Evolutionary conservation across 139 green algal genomes (phyloP).

Genomic region (Tetradesmus obliquus): DNA sequence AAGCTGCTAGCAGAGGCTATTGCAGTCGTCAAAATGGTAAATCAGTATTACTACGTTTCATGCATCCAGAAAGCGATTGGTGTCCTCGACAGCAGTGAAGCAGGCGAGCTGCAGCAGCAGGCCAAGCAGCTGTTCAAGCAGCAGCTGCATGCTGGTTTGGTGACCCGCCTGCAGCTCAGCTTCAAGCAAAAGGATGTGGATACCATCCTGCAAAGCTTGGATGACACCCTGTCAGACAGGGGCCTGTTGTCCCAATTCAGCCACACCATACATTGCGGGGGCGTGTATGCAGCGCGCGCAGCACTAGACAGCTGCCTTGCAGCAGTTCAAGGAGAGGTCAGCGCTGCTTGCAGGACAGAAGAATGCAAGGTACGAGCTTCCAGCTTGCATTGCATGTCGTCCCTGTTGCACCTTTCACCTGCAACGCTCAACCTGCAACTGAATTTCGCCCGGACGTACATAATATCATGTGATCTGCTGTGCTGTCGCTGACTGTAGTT

Average conservation of each 20-base stretch:
- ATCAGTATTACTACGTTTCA: not conserved
- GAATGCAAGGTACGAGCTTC: not conserved
- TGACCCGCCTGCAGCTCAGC: not conserved
- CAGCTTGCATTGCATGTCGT: not conserved
- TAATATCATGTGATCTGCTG: too few species aligned
- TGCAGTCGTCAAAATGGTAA: not conserved
- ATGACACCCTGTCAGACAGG: not conserved
- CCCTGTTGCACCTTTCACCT: not conserved
- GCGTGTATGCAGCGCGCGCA: not conserved
- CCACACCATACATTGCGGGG: not conserved
- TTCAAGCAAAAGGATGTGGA: not conserved
- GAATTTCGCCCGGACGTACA: too few species aligned
- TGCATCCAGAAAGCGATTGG: not conserved
- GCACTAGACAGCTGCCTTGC: not conserved
- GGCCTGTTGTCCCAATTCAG: not conserved
- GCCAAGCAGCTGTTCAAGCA: not conserved
- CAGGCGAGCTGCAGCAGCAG: not conserved
- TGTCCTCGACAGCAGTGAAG: not conserved
- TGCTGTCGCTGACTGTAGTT: too few species aligned
- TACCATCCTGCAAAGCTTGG: not conserved
- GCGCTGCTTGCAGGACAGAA: not conserved
- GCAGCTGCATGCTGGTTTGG: constrained; percentile 1
- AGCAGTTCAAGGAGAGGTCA: not conserved
- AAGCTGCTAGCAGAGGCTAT: not conserved
- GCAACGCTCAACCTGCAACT: too few species aligned